These are phyloP conservation scores for Pseudocercospora musae DNA, from an alignment of 2,329 filamentous ascomycete species.

Conservation along the genomic window DNA sequence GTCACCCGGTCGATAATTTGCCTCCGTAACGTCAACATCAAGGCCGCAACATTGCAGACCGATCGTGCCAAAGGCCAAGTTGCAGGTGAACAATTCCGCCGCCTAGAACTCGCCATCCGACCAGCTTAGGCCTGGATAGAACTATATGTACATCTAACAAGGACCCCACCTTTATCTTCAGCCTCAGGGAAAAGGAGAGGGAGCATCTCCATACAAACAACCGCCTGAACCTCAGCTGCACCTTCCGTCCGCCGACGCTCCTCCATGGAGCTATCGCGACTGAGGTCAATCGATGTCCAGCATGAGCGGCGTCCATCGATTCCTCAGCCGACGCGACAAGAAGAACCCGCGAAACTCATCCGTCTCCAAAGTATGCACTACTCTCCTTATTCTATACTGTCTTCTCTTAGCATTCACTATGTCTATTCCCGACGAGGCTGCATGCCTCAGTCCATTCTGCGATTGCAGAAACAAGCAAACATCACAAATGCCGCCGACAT, in stretches of 20 bases:
- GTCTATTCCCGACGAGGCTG: background rate
- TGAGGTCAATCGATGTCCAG: slow-evolving; percentile 16
- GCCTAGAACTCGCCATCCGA: background rate
- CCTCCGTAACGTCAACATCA: background rate
- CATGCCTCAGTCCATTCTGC: background rate
- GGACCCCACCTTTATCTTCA: background rate
- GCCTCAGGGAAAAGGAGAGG: slow-evolving; percentile 1
- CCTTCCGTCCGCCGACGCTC: background rate
- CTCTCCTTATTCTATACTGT: slow-evolving; percentile 3
- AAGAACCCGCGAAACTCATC: slow-evolving; percentile 26
- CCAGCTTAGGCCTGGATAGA: background rate
- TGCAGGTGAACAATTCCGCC: background rate
- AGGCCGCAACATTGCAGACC: background rate
- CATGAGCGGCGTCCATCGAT: slow-evolving; percentile 58
- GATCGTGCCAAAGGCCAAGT: background rate
- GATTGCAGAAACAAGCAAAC: background rate
- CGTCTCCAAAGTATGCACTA: slow-evolving; percentile 21
- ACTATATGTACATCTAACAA: background rate
- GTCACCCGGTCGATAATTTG: background rate
- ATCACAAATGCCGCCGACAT: background rate
- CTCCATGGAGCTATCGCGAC: slow-evolving; percentile 10
- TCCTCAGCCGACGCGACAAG: slow-evolving; percentile 69
- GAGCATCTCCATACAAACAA: background rate
- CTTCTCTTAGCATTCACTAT: slow-evolving; percentile 6
- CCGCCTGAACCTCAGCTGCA: background rate